Evolutionary conservation across 768 basidiomycete species (phyloP).

Genomic region (Leccinum disarticulatum): DNA sequence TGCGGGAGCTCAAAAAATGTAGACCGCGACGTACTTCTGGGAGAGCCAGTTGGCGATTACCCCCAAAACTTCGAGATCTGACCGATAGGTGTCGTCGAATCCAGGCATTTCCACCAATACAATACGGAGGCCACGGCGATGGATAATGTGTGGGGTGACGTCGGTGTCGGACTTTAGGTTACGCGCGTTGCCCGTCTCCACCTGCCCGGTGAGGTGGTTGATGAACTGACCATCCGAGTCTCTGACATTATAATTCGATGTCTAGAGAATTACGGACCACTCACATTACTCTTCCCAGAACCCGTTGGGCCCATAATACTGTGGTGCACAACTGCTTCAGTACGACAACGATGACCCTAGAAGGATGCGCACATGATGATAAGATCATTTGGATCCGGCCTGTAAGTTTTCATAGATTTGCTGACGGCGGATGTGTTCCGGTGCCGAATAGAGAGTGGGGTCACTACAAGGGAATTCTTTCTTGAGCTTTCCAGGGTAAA

Average conservation of each 20-base stretch:
- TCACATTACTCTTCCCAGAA: conserved; percentile 25
- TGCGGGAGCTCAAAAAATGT: not conserved
- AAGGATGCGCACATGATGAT: no score
- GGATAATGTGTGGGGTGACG: conserved; percentile 5
- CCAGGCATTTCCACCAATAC: conserved; percentile 24
- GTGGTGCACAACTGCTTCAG: no score
- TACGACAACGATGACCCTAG: no score
- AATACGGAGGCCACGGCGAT: not conserved
- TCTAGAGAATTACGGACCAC: not conserved
- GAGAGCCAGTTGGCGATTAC: conserved; percentile 19
- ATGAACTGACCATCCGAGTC: conserved; percentile 14
- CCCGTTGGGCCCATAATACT: conserved; percentile 29
- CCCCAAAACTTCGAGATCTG: conserved; percentile 10
- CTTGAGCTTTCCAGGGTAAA: no score
- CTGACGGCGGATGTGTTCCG: no score
- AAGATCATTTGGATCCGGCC: no score
- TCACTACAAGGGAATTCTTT: no score
- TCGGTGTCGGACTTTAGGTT: conserved; percentile 14
- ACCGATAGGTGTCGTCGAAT: conserved; percentile 20
- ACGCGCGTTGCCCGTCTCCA: not conserved
- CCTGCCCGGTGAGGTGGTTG: conserved; percentile 9
- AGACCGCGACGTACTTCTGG: conserved; percentile 11
- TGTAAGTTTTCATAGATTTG: no score
- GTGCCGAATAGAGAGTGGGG: not conserved
- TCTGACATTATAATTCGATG: not conserved